Percentiles rank a stretch among this genome's conserved stretches.
Evolutionary conservation across 202 grass and related monocot species (phyloP).

Genomic region (Zizania palustris): DNA sequence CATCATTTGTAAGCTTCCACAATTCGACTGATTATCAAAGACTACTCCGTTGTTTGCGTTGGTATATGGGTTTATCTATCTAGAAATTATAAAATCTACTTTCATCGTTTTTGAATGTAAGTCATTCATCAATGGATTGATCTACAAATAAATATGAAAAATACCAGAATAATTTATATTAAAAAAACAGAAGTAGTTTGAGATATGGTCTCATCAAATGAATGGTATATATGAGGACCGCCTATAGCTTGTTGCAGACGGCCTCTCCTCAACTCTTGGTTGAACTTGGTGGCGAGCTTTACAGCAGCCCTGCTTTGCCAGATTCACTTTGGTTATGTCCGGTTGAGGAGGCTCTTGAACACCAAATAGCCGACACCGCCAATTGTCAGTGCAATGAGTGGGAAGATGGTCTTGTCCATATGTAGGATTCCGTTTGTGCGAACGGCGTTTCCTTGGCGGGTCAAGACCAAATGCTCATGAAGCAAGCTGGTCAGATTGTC

Average conservation of each 20-base stretch:
- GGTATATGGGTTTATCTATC: conserved; percentile 36
- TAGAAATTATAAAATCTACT: conserved; percentile 26
- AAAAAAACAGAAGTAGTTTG: too few relatives aligned
- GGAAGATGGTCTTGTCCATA: conserved; percentile 49
- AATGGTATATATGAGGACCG: conserved; percentile 1
- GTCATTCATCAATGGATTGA: too few relatives aligned
- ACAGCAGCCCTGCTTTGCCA: background rate
- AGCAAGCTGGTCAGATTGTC: conserved; percentile 75
- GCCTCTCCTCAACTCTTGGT: background rate
- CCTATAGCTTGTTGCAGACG: conserved; percentile 41
- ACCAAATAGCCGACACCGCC: conserved; percentile 62
- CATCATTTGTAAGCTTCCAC: background rate
- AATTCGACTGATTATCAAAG: background rate
- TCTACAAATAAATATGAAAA: too few relatives aligned
- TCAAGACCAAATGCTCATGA: conserved; percentile 69
- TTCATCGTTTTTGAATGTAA: too few relatives aligned
- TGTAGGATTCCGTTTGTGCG: conserved; percentile 46
- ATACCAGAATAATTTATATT: too few relatives aligned
- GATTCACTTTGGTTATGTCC: conserved; percentile 50
- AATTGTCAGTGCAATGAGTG: conserved; percentile 57
- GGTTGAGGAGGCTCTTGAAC: conserved; percentile 49
- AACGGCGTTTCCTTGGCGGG: conserved; percentile 43
- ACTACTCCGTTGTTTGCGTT: conserved; percentile 30
- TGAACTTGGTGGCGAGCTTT: conserved; percentile 18
- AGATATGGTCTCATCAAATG: conserved; percentile 39